These are phyloP conservation scores for Globisporangium acanthophoron DNA, from an alignment of 352 stramenopile species.

Conservation along the genomic window DNA sequence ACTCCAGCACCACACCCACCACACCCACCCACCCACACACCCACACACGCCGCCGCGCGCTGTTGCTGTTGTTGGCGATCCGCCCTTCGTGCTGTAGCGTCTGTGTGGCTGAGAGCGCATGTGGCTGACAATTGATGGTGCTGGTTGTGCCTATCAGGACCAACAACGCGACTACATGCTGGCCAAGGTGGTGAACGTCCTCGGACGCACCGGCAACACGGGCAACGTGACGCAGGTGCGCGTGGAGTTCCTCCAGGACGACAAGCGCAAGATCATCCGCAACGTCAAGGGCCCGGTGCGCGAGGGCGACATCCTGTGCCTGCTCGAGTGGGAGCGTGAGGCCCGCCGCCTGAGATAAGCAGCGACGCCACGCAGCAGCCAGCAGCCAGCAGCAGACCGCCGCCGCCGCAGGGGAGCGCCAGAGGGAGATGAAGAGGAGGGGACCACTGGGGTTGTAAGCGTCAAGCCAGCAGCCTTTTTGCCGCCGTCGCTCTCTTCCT, in stretches of 20 bases:
- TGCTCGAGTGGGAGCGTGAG: slow-evolving; percentile 99
- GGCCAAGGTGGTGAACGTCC: slow-evolving; percentile 98
- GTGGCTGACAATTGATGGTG: slow-evolving; percentile 8
- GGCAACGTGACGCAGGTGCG: slow-evolving; percentile 99
- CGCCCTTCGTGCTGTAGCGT: background rate
- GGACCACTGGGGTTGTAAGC: background rate
- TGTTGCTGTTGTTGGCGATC: background rate
- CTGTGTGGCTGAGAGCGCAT: background rate
- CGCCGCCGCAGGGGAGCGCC: background rate
- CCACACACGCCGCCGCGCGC: too few species aligned
- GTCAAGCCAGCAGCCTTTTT: slow-evolving; percentile 1
- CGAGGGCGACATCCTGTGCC: slow-evolving; percentile 98
- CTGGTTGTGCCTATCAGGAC: slow-evolving; percentile 30
- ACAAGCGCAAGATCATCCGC: slow-evolving; percentile 98
- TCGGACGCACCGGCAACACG: slow-evolving; percentile 99
- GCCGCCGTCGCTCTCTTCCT: background rate
- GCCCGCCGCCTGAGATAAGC: slow-evolving; percentile 96
- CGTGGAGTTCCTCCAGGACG: slow-evolving; percentile 99
- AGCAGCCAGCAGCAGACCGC: background rate
- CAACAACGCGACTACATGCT: slow-evolving; percentile 93
- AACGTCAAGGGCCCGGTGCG: slow-evolving; percentile 99
- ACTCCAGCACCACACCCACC: background rate
- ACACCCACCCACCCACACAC: background rate
- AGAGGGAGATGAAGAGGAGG: background rate
- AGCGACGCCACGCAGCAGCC: background rate